Base-by-base conservation (phyloP, 2,329 filamentous ascomycete genomes). In the Hypoxylon sp. region DNA sequence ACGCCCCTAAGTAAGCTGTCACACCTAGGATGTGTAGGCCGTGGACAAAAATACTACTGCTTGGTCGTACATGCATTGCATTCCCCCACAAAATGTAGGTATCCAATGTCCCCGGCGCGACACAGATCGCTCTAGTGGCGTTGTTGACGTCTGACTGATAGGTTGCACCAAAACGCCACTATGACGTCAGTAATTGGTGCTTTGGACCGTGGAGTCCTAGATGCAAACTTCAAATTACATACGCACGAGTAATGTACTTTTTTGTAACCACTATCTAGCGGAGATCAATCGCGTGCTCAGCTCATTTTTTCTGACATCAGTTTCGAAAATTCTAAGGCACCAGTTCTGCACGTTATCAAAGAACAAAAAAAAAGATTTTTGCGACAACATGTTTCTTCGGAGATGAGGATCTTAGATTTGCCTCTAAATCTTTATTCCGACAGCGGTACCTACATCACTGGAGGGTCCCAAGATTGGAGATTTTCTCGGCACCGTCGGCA, bases 101-200 rank as follows among this genome's bases (percentile, higher is more conserved):
- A 65, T 61, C 34, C 17, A 60, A 59, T 21, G 48, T 66, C 25
- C 34, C 36, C 45, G 53, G 55, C 59, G 32, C 36, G 28, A 63
- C 49, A 68, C 58, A 52, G 59, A 63, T 62, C 62, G 59, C 32
- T 50, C 43, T 19, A 55, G 66, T 66, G 66, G 66, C 66, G 63
- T 36, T 25, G 36, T 63, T 63, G 56, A 46, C 28, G 51, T 58
- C 6, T 21, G 41, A 56, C 23, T 65, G 38, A 34, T 50, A 60
- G 53, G 56, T 64, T 60, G 49, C 61, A 57, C 61, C 61, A 68
- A 56, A 52, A 48, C 61, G 57, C 61, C 65, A 68, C 53, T 56
- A 65, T 51, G n/a, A n/a, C 50, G 50, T 17, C n/a, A 52, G 19
- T 21, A 51, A 21, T 19, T 36, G 41, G 36, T 19, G 25, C 19